Base-by-base conservation (phyloP, 345 rosid genomes). In the Geranium brycei region DNA sequence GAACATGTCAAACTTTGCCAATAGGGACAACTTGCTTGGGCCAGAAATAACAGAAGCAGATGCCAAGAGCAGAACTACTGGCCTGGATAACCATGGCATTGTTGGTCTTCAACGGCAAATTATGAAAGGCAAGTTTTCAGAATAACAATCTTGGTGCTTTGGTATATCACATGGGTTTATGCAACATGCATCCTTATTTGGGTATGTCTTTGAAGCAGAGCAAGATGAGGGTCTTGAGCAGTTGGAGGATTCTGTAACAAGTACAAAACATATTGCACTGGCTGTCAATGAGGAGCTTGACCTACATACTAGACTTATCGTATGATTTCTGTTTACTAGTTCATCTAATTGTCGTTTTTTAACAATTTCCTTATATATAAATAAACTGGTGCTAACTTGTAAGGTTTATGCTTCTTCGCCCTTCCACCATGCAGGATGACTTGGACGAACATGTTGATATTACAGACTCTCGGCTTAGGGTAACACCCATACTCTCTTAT, bases 171-270 rank as follows among this genome's bases (percentile, higher is more conserved):
- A 47, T 23, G 41, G 18, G 15, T 58, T 56, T 19, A 51, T n/a
- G 1, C 13, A 17, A 40, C 31, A 32, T 51, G 59, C 17, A 67
- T 58, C 31, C 41, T 71, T 63, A 51, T 38, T 14, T 68, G 55
- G 16, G 65, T 40, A 5, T 68, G 11, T 59, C 47, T 63, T 63
- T 60, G 51, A 56, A 82, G 65, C 87, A 93, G 99, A 93, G 75
- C 99, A 93, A 91, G 99, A 93, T 66, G 99, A 93, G 69, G 99
- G 95, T 61, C 96, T 93, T 68, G 99, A 83, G 79, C 73, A 88
- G 76, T 78, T 93, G 79, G 96, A 91, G 77, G 92, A 74, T 69
- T 84, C 97, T 1, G 93, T 88, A 40, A 77, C 75, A 71, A 91
- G 97, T 77, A 84, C 97, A 51, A 91, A 91, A 74, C 97, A 91